Conservation (phyloP, 2,329 filamentous ascomycete genomes). For the Calonectria henricotiae region DNA sequence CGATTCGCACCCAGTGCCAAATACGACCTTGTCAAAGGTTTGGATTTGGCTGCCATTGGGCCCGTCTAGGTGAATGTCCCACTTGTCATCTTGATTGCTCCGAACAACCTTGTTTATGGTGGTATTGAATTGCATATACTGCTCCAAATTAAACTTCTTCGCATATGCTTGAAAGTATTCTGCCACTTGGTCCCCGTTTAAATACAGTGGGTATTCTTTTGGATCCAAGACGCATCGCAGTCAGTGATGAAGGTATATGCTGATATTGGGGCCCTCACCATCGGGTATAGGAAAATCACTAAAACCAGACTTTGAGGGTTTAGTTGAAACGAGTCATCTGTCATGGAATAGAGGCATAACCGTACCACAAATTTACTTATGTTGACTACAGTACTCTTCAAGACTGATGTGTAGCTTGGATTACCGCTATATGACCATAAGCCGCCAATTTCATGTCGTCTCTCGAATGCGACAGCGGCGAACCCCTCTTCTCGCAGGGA, state of each 20-base stretch:
- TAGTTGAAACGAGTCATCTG: too few species aligned
- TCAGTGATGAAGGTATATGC: neutral
- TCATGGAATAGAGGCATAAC: neutral
- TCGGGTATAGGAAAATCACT: conserved; percentile 1
- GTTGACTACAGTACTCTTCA: neutral
- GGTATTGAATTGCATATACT: neutral
- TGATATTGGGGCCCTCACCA: neutral
- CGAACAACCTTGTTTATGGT: neutral
- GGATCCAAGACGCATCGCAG: neutral
- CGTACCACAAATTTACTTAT: neutral
- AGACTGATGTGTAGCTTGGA: neutral
- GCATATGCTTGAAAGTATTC: neutral
- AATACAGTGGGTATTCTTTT: neutral
- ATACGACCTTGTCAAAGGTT: conserved; percentile 3
- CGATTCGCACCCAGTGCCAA: neutral
- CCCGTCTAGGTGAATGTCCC: neutral
- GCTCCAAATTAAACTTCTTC: neutral
- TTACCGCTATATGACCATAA: neutral
- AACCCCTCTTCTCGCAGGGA: conserved; percentile 3
- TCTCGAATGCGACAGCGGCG: neutral
- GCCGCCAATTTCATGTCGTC: neutral
- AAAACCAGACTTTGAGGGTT: neutral
- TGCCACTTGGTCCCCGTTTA: neutral
- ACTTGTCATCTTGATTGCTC: neutral
- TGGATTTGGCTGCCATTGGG: neutral